Evolutionary conservation across 805 yeast species (phyloP).

Genomic region (Debaryomyces prosopidis): DNA sequence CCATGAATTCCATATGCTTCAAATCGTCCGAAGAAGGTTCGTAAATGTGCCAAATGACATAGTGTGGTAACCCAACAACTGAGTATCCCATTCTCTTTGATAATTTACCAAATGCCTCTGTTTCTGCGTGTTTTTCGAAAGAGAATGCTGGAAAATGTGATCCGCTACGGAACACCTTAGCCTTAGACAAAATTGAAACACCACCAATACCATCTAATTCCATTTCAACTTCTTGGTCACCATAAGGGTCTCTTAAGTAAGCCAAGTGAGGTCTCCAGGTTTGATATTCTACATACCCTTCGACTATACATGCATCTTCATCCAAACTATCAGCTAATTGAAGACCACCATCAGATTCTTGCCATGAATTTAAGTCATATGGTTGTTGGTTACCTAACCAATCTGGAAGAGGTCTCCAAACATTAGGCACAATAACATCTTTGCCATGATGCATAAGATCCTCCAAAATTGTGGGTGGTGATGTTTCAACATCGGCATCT

Average conservation of each 20-base stretch:
- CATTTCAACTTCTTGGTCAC: slow-evolving; percentile 92
- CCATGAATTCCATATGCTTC: slow-evolving; percentile 83
- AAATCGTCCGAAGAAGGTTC: slow-evolving; percentile 94
- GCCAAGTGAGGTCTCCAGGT: slow-evolving; percentile 99
- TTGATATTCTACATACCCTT: slow-evolving; percentile 95
- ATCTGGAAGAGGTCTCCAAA: slow-evolving; percentile 87
- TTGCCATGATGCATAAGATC: slow-evolving; percentile 89
- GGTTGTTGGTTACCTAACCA: slow-evolving; percentile 87
- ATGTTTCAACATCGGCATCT: slow-evolving; percentile 95
- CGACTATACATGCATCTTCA: slow-evolving; percentile 96
- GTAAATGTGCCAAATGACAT: slow-evolving; percentile 94
- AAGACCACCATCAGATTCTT: slow-evolving; percentile 78
- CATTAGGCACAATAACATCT: slow-evolving; percentile 94
- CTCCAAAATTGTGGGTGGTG: slow-evolving; percentile 81
- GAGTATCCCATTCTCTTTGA: slow-evolving; percentile 82
- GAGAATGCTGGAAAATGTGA: slow-evolving; percentile 97
- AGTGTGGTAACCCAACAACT: slow-evolving; percentile 90
- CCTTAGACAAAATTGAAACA: slow-evolving; percentile 87
- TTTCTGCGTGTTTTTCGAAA: slow-evolving; percentile 94
- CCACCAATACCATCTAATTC: slow-evolving; percentile 97
- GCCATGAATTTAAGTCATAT: slow-evolving; percentile 84
- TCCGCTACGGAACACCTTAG: slow-evolving; percentile 81
- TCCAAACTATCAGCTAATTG: slow-evolving; percentile 74
- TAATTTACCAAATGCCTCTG: slow-evolving; percentile 94
- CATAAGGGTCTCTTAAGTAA: slow-evolving; percentile 90